Percentiles rank a stretch among this genome's conserved stretches.
Evolutionary conservation across 148 eudicot genomes (phyloP).

Genomic region (Rhododendron ovatum): DNA sequence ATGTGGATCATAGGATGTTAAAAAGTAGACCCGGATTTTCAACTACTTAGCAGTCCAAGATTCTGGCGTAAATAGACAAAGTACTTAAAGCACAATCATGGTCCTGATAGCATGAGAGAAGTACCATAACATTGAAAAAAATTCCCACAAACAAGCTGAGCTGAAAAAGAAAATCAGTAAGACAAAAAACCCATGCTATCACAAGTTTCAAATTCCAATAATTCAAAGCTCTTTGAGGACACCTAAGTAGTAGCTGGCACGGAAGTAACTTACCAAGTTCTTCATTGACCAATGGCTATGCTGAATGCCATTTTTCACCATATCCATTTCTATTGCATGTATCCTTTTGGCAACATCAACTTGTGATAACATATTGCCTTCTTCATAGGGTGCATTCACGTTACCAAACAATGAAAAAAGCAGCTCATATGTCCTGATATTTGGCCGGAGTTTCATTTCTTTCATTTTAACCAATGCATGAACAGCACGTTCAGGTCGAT

Average conservation of each 20-base stretch:
- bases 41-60: background rate
- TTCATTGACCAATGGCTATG: slow-evolving; percentile 54
- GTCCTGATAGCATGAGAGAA: background rate
- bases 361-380: slow-evolving; percentile 56
- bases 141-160: background rate
- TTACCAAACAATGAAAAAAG: slow-evolving; percentile 76
- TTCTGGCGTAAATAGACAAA: background rate
- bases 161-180: slow-evolving; percentile 2
- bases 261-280: slow-evolving; percentile 48
- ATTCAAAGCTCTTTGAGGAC: background rate
- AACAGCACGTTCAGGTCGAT: slow-evolving; percentile 83
- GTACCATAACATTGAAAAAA: background rate
- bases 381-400: slow-evolving; percentile 86
- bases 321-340: slow-evolving; percentile 73
- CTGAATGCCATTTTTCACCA: slow-evolving; percentile 64
- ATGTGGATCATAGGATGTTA: background rate
- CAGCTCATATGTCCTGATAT: slow-evolving; percentile 66
- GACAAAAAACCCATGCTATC: background rate
- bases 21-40: background rate
- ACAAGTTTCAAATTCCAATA: background rate
- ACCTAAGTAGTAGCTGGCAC: background rate
- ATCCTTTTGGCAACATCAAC: slow-evolving; percentile 61
- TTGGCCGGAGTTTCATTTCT: slow-evolving; percentile 39
- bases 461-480: slow-evolving; percentile 70
- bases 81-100: background rate